Percentiles rank a stretch among this genome's conserved stretches.
Conservation (phyloP, 2,329 filamentous ascomycete species). For the Pseudocercospora vitis region DNA sequence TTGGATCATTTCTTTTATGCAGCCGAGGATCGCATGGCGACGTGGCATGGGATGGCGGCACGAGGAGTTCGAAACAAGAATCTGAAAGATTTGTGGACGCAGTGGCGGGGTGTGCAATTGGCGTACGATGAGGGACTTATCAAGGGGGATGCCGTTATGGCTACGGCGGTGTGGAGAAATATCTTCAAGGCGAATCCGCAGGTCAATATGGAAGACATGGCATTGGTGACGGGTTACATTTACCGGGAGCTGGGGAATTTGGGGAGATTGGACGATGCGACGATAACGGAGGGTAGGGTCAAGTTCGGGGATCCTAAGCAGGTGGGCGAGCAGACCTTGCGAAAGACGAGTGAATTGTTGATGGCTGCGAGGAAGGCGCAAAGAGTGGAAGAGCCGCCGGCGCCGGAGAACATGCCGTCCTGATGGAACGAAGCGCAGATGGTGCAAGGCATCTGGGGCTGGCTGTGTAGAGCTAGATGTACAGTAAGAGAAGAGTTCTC, state of each 20-base stretch:
- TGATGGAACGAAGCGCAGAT: background rate
- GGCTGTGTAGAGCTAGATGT: background rate
- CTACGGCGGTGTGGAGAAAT: slow-evolving; percentile 88
- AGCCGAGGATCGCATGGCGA: slow-evolving; percentile 79
- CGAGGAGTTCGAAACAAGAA: slow-evolving; percentile 59
- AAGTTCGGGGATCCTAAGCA: slow-evolving; percentile 51
- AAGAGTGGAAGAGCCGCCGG: slow-evolving; percentile 5
- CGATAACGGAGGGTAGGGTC: slow-evolving; percentile 50
- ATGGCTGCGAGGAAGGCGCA: slow-evolving; percentile 14
- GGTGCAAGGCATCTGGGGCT: too few species aligned
- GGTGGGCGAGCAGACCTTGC: slow-evolving; percentile 33
- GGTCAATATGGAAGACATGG: slow-evolving; percentile 61
- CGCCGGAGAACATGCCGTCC: slow-evolving; percentile 9
- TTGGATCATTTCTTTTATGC: slow-evolving; percentile 94
- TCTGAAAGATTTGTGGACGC: slow-evolving; percentile 83
- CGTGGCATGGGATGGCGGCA: slow-evolving; percentile 68
- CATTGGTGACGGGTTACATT: slow-evolving; percentile 64
- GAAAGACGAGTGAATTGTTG: slow-evolving; percentile 26
- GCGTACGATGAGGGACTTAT: slow-evolving; percentile 81
- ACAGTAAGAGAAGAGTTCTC: too few species aligned
- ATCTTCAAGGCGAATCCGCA: slow-evolving; percentile 73
- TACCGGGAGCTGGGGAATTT: slow-evolving; percentile 57
- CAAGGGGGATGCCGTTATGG: slow-evolving; percentile 74
- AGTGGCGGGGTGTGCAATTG: slow-evolving; percentile 84
- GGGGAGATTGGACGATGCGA: slow-evolving; percentile 54